Conservation (phyloP, 352 stramenopile species). For the Pythium coloratum region DNA sequence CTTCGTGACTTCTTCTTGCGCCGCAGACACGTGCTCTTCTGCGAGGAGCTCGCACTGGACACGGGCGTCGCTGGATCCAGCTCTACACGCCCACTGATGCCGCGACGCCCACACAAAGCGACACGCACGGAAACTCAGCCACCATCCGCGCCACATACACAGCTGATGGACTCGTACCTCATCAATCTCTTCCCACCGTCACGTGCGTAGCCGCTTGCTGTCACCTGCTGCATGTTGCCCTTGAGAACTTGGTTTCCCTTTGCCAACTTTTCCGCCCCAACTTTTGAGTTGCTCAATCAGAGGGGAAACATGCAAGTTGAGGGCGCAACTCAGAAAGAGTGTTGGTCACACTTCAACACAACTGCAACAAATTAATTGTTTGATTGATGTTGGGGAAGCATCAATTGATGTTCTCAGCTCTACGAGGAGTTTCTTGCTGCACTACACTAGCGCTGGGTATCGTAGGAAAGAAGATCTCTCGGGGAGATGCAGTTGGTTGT, state of each 20-base stretch:
- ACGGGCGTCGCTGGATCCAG: background rate
- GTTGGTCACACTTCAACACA: background rate
- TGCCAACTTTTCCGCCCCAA: conserved; percentile 15
- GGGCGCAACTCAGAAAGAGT: background rate
- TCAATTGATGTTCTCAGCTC: background rate
- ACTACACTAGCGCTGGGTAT: no score
- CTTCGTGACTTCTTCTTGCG: conserved; percentile 22
- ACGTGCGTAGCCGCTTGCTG: background rate
- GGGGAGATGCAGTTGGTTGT: background rate
- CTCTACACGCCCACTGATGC: background rate
- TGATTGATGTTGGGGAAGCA: background rate
- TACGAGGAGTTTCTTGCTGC: no score
- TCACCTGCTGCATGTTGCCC: conserved; percentile 1
- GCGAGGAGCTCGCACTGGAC: conserved; percentile 3
- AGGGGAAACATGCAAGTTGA: conserved; percentile 26
- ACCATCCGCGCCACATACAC: background rate
- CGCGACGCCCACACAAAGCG: background rate
- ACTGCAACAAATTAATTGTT: background rate
- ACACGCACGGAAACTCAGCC: background rate
- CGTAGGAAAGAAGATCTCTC: background rate
- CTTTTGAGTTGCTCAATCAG: conserved; percentile 20
- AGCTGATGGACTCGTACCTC: background rate
- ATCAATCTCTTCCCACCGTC: background rate
- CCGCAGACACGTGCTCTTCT: conserved; percentile 14
- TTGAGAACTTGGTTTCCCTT: background rate